Percentiles rank a stretch among this genome's conserved stretches.
These are phyloP conservation scores for Kokia cookei DNA, from an alignment of 441 rosid genomes.

Conservation along the genomic window DNA sequence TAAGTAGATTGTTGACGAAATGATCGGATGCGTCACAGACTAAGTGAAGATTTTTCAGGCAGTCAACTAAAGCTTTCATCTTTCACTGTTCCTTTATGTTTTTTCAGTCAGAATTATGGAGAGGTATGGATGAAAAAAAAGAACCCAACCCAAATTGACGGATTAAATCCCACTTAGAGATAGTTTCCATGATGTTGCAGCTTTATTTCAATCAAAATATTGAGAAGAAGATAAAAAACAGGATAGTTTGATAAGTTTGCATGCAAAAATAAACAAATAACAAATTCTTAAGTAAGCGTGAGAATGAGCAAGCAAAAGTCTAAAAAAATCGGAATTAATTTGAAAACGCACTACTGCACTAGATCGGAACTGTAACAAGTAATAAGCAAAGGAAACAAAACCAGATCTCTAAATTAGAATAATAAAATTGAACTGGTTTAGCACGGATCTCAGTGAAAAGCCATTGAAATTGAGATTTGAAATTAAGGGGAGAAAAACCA, in stretches of 20 bases:
- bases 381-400: background rate
- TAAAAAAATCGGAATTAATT: background rate
- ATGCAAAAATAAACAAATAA: background rate
- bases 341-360: background rate
- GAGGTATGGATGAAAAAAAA: background rate
- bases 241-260: background rate
- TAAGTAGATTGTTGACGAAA: background rate
- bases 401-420: background rate
- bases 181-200: background rate
- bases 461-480: background rate
- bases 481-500: slow-evolving; percentile 2
- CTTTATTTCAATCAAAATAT: background rate
- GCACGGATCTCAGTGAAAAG: background rate
- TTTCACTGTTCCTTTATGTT: background rate
- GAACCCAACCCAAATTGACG: background rate
- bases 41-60: background rate
- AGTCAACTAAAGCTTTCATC: background rate
- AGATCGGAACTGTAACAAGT: background rate
- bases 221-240: background rate
- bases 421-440: background rate
- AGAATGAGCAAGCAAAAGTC: background rate
- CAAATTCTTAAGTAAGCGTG: background rate
- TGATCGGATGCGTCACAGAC: background rate
- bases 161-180: background rate
- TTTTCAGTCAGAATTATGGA: background rate